These are phyloP conservation scores for Ophiocordyceps unilateralis DNA, from an alignment of 2,329 filamentous ascomycete genomes.

Conservation along the genomic window DNA sequence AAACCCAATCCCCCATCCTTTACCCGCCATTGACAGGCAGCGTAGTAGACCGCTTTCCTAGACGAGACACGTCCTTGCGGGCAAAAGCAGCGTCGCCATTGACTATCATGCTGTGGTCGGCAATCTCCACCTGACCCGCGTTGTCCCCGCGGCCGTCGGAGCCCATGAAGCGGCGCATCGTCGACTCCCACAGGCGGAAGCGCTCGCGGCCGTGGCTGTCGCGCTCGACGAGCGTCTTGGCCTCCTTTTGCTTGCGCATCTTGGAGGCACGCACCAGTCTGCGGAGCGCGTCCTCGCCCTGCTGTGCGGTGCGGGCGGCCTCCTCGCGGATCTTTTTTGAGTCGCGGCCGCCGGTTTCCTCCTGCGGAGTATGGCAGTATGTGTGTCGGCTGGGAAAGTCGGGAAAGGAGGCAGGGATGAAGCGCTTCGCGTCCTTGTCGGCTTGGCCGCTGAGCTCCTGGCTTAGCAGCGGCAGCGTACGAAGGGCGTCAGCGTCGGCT, in stretches of 20 bases:
- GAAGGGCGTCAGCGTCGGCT: constrained; percentile 21
- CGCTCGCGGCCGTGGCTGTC: constrained; percentile 34
- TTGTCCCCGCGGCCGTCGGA: constrained; percentile 13
- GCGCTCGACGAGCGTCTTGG: constrained; percentile 36
- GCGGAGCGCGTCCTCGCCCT: constrained; percentile 43
- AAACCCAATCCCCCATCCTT: neutral
- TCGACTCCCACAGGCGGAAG: constrained; percentile 42
- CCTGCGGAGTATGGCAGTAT: constrained; percentile 40
- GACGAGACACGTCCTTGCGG: constrained; percentile 33
- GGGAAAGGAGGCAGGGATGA: constrained; percentile 42
- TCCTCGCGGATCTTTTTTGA: constrained; percentile 42
- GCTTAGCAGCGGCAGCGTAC: constrained; percentile 27
- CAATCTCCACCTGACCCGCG: constrained; percentile 30
- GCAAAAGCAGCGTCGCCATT: constrained; percentile 36
- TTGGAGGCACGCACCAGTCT: constrained; percentile 44
- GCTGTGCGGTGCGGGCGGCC: constrained; percentile 40
- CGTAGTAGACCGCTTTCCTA: constrained; percentile 21
- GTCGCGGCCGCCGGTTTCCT: constrained; percentile 28
- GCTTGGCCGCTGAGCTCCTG: constrained; percentile 38
- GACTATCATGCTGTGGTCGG: constrained; percentile 48
- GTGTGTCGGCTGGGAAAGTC: constrained; percentile 48
- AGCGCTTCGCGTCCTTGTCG: constrained; percentile 36
- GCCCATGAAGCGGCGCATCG: constrained; percentile 38
- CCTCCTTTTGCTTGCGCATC: constrained; percentile 46
- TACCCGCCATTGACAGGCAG: constrained; percentile 7